These are phyloP conservation scores for Metschnikowia lachancei DNA, from an alignment of 805 yeast species.

Conservation along the genomic window DNA sequence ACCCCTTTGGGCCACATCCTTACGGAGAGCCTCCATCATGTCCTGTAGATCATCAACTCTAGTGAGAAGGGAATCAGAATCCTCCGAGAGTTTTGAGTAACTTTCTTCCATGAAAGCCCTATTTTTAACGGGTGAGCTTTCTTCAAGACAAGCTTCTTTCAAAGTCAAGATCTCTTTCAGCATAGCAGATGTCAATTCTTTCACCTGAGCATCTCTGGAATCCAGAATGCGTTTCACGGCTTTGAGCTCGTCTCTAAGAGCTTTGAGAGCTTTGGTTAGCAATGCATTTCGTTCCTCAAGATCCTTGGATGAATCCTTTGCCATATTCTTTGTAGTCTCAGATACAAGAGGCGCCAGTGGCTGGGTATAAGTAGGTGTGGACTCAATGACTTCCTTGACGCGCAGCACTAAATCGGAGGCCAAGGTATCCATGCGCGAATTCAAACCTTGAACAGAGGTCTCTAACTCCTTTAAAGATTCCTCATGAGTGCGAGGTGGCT, in stretches of 20 bases:
- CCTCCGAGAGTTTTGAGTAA: constrained; percentile 67
- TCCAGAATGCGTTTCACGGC: constrained; percentile 56
- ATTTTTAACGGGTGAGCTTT: constrained; percentile 33
- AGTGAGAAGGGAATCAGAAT: constrained; percentile 70
- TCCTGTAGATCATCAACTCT: constrained; percentile 91
- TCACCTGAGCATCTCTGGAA: constrained; percentile 42
- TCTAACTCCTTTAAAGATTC: constrained; percentile 10
- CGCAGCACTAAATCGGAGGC: constrained; percentile 11
- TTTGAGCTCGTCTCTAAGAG: constrained; percentile 57
- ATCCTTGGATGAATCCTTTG: constrained; percentile 8
- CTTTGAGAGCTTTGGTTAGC: constrained; percentile 20
- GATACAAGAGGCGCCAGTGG: neutral
- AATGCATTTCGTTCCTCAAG: constrained; percentile 2
- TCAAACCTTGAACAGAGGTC: constrained; percentile 7
- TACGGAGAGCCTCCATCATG: constrained; percentile 79
- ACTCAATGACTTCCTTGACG: constrained; percentile 13
- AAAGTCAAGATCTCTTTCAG: constrained; percentile 49
- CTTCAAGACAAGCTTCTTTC: constrained; percentile 45
- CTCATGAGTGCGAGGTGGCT: constrained; percentile 6
- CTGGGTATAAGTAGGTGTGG: constrained; percentile 5
- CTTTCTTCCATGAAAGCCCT: constrained; percentile 72
- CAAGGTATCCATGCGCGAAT: constrained; percentile 10
- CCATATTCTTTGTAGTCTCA: constrained; percentile 8
- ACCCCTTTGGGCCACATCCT: constrained; percentile 90
- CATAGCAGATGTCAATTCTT: constrained; percentile 43